Percentiles rank a stretch among this genome's conserved stretches.
Evolutionary conservation across 1,284 basidiomycete genomes (phyloP).

Genomic region (Ceraceosorus bombacis): DNA sequence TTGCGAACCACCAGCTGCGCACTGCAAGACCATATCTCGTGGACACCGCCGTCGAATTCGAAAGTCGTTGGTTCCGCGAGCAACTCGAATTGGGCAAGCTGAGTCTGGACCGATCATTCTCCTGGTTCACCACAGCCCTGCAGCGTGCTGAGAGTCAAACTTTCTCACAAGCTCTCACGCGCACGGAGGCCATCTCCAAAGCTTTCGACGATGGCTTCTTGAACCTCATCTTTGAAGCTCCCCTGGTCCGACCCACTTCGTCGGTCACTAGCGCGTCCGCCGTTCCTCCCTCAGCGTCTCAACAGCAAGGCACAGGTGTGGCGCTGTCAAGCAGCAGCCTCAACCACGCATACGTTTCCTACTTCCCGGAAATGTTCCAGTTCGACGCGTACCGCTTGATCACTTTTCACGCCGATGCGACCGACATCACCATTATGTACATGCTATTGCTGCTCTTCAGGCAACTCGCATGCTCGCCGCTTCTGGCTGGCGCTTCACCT

Average conservation of each 20-base stretch:
- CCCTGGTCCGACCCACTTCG: constrained; percentile 35
- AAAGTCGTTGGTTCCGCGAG: constrained; percentile 68
- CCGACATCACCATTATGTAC: constrained; percentile 67
- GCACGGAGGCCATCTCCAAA: constrained; percentile 49
- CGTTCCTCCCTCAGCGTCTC: constrained; percentile 50
- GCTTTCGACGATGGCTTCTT: constrained; percentile 61
- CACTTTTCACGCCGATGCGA: constrained; percentile 63
- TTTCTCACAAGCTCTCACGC: constrained; percentile 4
- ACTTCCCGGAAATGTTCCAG: constrained; percentile 63
- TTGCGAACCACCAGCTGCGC: constrained; percentile 88
- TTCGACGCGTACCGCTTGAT: constrained; percentile 70
- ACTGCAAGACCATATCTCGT: constrained; percentile 76
- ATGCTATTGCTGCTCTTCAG: constrained; percentile 73
- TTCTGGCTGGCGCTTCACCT: constrained; percentile 53
- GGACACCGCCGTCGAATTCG: constrained; percentile 70
- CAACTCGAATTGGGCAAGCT: constrained; percentile 53
- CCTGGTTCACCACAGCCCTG: constrained; percentile 57
- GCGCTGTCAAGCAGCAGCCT: constrained; percentile 21
- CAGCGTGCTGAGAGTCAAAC: constrained; percentile 10
- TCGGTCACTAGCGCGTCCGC: constrained; percentile 44
- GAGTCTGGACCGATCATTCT: constrained; percentile 57
- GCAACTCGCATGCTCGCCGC: constrained; percentile 55
- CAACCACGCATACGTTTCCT: constrained; percentile 28
- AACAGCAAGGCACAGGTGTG: constrained; percentile 52
- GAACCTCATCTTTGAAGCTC: constrained; percentile 63